Evolutionary conservation across 257 asterid species (phyloP), one percentile per base, ranked within the genome.

Genomic region (Primulina tabacum): DNA sequence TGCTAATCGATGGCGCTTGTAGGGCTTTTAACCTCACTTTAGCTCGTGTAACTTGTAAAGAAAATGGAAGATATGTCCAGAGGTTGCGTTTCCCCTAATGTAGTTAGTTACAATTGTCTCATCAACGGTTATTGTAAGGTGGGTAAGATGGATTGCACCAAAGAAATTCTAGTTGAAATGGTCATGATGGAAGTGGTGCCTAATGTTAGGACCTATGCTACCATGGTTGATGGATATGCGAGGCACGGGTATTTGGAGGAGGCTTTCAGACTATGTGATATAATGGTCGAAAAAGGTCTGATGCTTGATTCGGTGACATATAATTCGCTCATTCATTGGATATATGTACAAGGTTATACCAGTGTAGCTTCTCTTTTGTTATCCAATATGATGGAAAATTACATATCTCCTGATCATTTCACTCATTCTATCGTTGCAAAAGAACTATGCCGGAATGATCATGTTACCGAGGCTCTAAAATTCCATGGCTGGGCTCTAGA

Each of bases 151-250:
- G 87, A 55, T 33, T 56, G 47, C 28, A 94, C 90, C 1, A 88
- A 85, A 80, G 75, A 62, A 20, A 67, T 87, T 83, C 28, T 84
- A 16, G 79, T 63, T 56, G 81, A 82, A 71, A 87, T 92, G 95
- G 71, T 81, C 1, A 60, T 67, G 79, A 70, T 24, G 77, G 88
- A 82, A 35, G 24, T 89, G 66, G 62, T 78, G 80, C 96, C 95
- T 68, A 88, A 89, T 71, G 56, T 80, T 69, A 81, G 95, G 80
- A 86, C 90, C 34, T 92, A 86, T 68, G 95, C 90, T n/a, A 86
- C 88, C 1, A 73, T 92, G 75, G 75, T 89, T 20, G 90, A 89
- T 80, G 96, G 95, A 50, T 86, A 92, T 79, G 82, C 82, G 6
- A 84, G 92, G 74, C 82, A 77, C 8, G 87, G 95, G 14, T 43